Evolutionary conservation across 2,329 filamentous ascomycete genomes (phyloP), one percentile per base, ranked within the genome.

Genomic region (Bipolaris zeicola): DNA sequence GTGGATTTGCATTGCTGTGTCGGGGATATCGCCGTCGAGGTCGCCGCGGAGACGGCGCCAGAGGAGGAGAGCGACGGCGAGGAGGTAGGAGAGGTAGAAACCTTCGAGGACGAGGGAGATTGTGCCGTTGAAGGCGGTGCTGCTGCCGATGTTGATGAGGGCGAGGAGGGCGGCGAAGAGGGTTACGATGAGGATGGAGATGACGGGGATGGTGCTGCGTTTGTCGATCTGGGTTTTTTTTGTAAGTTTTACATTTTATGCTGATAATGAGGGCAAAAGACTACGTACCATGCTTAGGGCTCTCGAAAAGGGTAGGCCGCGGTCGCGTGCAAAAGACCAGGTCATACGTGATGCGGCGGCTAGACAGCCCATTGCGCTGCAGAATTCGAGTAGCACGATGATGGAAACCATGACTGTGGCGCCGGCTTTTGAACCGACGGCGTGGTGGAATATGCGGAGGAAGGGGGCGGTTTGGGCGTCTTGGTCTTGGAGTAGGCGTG

Each of bases 91-190:
- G 14, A 73, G 65, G 49, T 75, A 76, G 55, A 76, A 74, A 3
- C 72, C 72, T 58, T 74, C 71, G 4, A 76, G 60, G 10, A 73
- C 70, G 8, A 76, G 62, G 33, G 70, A 73, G 28, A 75, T 72
- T 3, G 71, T 74, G 20, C 70, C 72, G 50, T 73, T 74, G 62
- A 76, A 75, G 14, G 73, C 72, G 1, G 63, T 66, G 18, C 72
- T 68, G n/a, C 80, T 82, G 42, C 80, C 81, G 51, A 84, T 78
- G 62, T 83, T 83, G 73, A 84, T 82, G 22, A 84, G 69, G 0
- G 79, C 77, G 36, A 84, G 76, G 3, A 83, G 73, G 4, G 75
- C 70, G 16, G 78, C 77, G 37, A 78, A 72, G 10, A 76, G 63
- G 4, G 81, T 76, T 2, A 81, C 79, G 6, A 81, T 71, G 50